These are phyloP conservation scores for Linum tenue DNA, from an alignment of 345 rosid species.

Conservation along the genomic window DNA sequence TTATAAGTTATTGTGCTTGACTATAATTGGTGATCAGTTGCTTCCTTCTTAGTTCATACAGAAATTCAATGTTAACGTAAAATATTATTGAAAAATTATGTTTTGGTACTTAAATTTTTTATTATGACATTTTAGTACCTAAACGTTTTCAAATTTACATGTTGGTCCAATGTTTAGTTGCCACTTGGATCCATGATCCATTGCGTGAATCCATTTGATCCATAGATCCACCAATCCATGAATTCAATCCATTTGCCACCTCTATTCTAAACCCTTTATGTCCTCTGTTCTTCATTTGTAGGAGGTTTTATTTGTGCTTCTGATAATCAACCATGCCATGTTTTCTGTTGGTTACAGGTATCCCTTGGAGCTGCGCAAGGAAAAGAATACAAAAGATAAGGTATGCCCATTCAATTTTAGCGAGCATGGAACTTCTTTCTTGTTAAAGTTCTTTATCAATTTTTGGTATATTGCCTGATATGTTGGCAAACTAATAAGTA, in stretches of 20 bases:
- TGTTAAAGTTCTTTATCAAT: background rate
- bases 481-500: background rate
- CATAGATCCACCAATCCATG: too few species aligned
- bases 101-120: too few species aligned
- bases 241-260: too few species aligned
- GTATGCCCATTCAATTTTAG: constrained; percentile 24
- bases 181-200: too few species aligned
- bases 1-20: constrained; percentile 1
- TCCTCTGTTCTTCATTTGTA: background rate
- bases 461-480: background rate
- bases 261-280: too few species aligned
- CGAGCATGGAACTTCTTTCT: background rate
- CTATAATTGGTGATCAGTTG: background rate
- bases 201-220: too few species aligned
- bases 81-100: too few species aligned
- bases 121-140: too few species aligned
- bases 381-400: constrained; percentile 81
- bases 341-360: constrained; percentile 45
- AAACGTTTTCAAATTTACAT: too few species aligned
- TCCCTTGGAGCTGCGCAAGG: constrained; percentile 88
- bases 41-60: background rate
- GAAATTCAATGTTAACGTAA: background rate
- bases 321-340: background rate
- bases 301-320: background rate
- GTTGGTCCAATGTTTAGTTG: too few species aligned